Base-by-base conservation (phyloP, 495 filamentous ascomycete species). In the Hypoxylon trugodes region DNA sequence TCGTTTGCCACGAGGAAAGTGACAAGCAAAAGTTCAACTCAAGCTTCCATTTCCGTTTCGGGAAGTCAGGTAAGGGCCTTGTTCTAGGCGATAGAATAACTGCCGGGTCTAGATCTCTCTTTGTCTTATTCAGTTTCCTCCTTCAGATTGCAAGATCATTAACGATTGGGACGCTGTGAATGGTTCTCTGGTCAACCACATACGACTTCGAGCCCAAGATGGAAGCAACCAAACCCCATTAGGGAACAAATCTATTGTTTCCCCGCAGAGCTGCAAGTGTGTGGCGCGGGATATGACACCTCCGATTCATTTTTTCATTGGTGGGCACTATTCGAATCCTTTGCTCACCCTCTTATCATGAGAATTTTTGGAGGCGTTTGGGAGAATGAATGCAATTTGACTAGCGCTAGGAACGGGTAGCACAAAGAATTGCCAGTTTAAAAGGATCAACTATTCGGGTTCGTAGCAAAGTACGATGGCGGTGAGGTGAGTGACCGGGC, bases 261-360 rank as follows among this genome's bases (percentile, higher is more conserved):
- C 61, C 61, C 54, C 61, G 54, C 61, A 54, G 3, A 13, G 2
- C 40, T 33, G 42, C 49, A 9, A 46, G n/a, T 28, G 28, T 38
- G 56, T 47, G 51, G 52, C 57, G 38, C 51, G 51, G 63, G 5
- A 47, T 36, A 13, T 38, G 21, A 24, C 30, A 58, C 5, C 48
- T 60, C 50, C 62, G 43, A 33, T 9, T 42, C 26, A 13, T 37
- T 12, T 40, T 49, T 50, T 45, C 30, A 50, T 66, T 56, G 55
- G 62, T 46, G 43, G 25, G 37, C n/a, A 15, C 36, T 36, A 33
- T 46, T 61, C 37, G 50, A 56, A 61, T 43, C 60, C 61, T 47
- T 18, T 51, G 12, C 18, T 25, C 10, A 38, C 22, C 33, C 40
- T 42, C 35, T 47, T 58, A 58, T 58, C 41, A 12, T 45, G 48